These are phyloP conservation scores for Barnettozyma wickerhamii DNA, from an alignment of 805 yeast species.

Conservation along the genomic window DNA sequence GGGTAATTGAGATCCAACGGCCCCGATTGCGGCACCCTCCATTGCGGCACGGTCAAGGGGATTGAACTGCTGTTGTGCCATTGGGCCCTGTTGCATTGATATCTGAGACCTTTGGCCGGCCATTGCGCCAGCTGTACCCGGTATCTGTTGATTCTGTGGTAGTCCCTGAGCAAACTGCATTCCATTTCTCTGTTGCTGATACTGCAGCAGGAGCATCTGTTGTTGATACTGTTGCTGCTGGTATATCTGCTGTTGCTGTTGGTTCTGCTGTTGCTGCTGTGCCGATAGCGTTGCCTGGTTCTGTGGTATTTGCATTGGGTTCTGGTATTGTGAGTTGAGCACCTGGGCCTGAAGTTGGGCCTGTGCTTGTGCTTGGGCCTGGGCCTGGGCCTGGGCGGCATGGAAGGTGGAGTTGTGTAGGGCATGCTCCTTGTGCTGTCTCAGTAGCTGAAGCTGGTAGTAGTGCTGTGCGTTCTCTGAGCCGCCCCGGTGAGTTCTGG, in stretches of 20 bases:
- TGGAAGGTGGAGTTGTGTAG: constrained; percentile 39
- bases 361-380: constrained; percentile 23
- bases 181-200: constrained; percentile 5
- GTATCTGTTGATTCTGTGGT: constrained; percentile 3
- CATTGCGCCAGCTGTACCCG: background rate
- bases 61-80: constrained; percentile 1
- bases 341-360: constrained; percentile 12
- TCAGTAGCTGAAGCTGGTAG: constrained; percentile 55
- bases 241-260: constrained; percentile 23
- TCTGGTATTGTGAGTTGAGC: constrained; percentile 7
- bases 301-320: constrained; percentile 19
- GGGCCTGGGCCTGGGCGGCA: constrained; percentile 42
- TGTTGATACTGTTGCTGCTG: constrained; percentile 27
- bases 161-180: background rate
- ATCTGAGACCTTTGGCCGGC: background rate
- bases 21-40: background rate
- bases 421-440: constrained; percentile 56
- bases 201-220: constrained; percentile 6
- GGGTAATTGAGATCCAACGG: constrained; percentile 2
- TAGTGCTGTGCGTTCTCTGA: constrained; percentile 66
- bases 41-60: background rate
- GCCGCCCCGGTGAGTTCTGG: constrained; percentile 63
- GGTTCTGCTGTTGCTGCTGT: too few relatives aligned
- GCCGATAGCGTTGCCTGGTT: too few relatives aligned
- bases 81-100: background rate